Evolutionary conservation across 805 yeast species (phyloP), one percentile per base, ranked within the genome.

Genomic region (Yamadazyma phyllophila): DNA sequence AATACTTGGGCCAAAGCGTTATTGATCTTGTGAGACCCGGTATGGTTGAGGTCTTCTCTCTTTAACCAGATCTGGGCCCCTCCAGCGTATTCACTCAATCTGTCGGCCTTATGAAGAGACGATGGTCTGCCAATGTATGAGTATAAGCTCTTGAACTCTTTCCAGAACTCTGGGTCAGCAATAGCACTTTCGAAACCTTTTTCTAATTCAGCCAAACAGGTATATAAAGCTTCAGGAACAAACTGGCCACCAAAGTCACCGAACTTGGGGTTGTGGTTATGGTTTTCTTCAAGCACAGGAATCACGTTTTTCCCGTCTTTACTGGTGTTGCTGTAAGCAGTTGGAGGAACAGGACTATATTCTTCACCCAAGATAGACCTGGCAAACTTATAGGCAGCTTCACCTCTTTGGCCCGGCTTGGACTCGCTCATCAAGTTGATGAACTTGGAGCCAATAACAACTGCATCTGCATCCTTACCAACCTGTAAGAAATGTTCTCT

Each of bases 211-310:
- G 82, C 79, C 56, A 94, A 76, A 73, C 98, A 92, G 36, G 96
- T 80, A 68, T 91, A 92, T 60, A 94, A 73, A 16, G 96, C 88
- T 73, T 94, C 99, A 33, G 99, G 99, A 34, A 94, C 99, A 62
- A 89, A 94, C 72, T 94, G 99, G 49, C 99, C 99, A 64, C 99
- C 99, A 62, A 89, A 95, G 41, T 82, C 90, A 60, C 98, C 99
- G 58, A 92, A 92, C 51, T 85, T 77, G 46, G 92, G 85, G 54
- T 82, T 78, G 62, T 78, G 86, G 51, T 80, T 78, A 61, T 86
- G 94, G 4, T 52, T 49, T 63, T 85, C 94, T 47, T 73, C 73
- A 51, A 72, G 68, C 7, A 67, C 54, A 12, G 71, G 65, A 11
- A 60, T 54, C 36, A 73, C 66, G 41, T 68, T 72, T 41, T 62